phyloP scores from a whole-genome alignment of 2,329 filamentous ascomycete species.

The Fusarium sterilihyphosum region DNA sequence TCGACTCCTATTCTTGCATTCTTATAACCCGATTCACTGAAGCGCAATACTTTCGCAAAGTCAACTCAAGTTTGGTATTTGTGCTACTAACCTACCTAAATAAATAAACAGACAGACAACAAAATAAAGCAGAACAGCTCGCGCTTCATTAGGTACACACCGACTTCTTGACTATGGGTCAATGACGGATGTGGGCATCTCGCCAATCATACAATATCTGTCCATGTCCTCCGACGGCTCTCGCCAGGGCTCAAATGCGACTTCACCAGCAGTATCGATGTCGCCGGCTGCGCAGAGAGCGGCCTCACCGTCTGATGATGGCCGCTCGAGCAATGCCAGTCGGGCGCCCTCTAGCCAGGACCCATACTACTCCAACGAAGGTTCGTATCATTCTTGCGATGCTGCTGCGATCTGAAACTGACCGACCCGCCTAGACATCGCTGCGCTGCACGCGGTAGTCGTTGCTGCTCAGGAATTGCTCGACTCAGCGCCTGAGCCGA shows the following conservation, averaged over 20 bases:
- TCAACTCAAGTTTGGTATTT: background rate
- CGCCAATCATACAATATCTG: conserved; percentile 45
- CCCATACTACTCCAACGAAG: conserved; percentile 69
- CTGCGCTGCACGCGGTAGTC: conserved; percentile 81
- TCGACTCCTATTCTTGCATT: background rate
- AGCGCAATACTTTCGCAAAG: background rate
- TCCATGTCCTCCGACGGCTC: conserved; percentile 34
- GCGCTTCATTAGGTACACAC: conserved; percentile 9
- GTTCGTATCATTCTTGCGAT: conserved; percentile 48
- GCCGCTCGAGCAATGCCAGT: conserved; percentile 42
- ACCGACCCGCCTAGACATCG: conserved; percentile 73
- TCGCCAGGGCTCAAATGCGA: conserved; percentile 33
- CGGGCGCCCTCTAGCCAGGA: conserved; percentile 44
- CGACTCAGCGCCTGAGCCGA: conserved; percentile 64
- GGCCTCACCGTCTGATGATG: conserved; percentile 43
- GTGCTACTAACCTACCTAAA: background rate
- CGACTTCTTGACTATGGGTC: conserved; percentile 46
- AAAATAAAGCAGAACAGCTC: conserved; percentile 1
- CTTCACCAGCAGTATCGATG: conserved; percentile 43
- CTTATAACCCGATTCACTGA: background rate
- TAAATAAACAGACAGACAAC: background rate
- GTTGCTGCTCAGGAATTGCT: conserved; percentile 73
- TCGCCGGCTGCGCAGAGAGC: conserved; percentile 38
- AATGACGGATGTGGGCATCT: conserved; percentile 45
- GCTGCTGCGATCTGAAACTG: background rate